Percentiles rank a stretch among this genome's conserved stretches.
phyloP scores from a whole-genome alignment of 176 grass and related monocot genomes.

The Zizania latifolia region DNA sequence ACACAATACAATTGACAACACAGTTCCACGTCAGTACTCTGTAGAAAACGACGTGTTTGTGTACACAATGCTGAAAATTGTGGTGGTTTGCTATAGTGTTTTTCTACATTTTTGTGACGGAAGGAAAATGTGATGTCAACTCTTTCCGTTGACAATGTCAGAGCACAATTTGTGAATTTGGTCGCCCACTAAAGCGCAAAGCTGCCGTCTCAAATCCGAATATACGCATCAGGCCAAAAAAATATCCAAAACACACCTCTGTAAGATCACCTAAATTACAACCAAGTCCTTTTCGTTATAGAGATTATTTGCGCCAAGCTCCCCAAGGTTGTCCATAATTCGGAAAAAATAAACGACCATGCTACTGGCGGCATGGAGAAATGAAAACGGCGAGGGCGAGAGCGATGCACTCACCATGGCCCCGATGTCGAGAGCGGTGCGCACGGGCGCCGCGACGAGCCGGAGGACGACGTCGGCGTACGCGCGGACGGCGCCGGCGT shows the following conservation, averaged over 20 bases:
- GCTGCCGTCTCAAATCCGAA: conserved; percentile 7
- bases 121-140: neutral
- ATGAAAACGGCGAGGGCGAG: neutral
- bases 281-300: neutral
- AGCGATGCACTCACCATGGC: conserved; percentile 34
- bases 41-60: neutral
- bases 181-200: conserved; percentile 34
- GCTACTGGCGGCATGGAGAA: no score
- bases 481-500: conserved; percentile 40
- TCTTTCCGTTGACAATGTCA: neutral
- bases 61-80: neutral
- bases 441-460: conserved; percentile 22
- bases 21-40: no score
- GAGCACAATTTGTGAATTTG: conserved; percentile 10
- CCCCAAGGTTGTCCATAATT: neutral
- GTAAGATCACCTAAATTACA: conserved; percentile 10
- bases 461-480: conserved; percentile 34
- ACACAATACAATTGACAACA: neutral
- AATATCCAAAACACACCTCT: neutral
- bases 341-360: neutral
- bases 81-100: neutral
- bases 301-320: neutral
- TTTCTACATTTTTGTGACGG: neutral
- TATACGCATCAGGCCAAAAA: neutral
- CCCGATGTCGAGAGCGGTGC: conserved; percentile 37